Evolutionary conservation across 1,284 basidiomycete genomes (phyloP).

Genomic region (Trichosporon ovoides): DNA sequence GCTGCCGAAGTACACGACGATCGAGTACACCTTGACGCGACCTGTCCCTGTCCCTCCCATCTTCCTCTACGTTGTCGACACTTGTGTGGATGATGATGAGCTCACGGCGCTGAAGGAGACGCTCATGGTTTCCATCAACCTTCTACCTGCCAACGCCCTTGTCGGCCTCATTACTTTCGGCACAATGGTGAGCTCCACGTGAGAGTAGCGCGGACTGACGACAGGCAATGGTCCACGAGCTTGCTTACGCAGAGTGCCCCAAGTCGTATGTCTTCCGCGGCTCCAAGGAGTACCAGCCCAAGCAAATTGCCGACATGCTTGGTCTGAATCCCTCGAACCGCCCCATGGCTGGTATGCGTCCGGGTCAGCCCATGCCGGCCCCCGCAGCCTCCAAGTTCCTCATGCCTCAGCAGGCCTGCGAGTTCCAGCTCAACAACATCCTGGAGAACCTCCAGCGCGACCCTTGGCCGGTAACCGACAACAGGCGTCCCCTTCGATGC

Average conservation of each 20-base stretch:
- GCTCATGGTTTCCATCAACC: slow-evolving; percentile 85
- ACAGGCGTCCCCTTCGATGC: slow-evolving; percentile 88
- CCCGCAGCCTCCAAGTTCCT: slow-evolving; percentile 89
- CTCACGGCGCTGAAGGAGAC: slow-evolving; percentile 90
- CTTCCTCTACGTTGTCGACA: slow-evolving; percentile 96
- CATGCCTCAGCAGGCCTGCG: slow-evolving; percentile 85
- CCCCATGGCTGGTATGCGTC: slow-evolving; percentile 53
- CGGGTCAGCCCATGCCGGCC: slow-evolving; percentile 70
- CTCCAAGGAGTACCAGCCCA: slow-evolving; percentile 94
- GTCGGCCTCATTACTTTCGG: slow-evolving; percentile 95
- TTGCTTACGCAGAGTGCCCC: slow-evolving; percentile 91
- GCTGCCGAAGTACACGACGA: slow-evolving; percentile 96
- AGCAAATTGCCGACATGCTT: slow-evolving; percentile 98
- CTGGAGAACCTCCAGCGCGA: slow-evolving; percentile 84
- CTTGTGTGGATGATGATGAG: slow-evolving; percentile 93
- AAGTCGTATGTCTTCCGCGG: slow-evolving; percentile 99
- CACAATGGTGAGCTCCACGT: slow-evolving; percentile 68
- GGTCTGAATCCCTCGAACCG: slow-evolving; percentile 62
- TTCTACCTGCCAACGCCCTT: slow-evolving; percentile 88
- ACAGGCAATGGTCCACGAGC: slow-evolving; percentile 96
- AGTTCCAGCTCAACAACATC: slow-evolving; percentile 93
- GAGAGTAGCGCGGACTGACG: not conserved
- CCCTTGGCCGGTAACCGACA: slow-evolving; percentile 95
- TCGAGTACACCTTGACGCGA: slow-evolving; percentile 93
- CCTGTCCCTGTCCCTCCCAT: slow-evolving; percentile 89